phyloP scores from a whole-genome alignment of 805 yeast species.

The Kazachstania kunashirensis region DNA sequence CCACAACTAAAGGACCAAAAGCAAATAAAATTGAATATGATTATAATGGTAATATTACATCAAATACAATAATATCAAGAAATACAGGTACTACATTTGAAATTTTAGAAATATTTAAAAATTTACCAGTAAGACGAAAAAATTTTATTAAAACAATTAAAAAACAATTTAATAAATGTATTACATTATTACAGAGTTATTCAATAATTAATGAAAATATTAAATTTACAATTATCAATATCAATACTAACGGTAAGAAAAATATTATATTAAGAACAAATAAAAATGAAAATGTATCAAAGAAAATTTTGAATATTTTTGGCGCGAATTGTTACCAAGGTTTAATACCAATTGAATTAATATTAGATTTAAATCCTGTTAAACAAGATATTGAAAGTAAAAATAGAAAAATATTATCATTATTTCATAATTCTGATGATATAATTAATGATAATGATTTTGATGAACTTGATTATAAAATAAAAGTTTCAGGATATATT shows the following conservation, averaged over 20 bases:
- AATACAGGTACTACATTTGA: constrained; percentile 60
- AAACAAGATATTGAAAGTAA: constrained; percentile 15
- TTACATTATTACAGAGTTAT: constrained; percentile 56
- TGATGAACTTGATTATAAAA: constrained; percentile 21
- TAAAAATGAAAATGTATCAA: constrained; percentile 39
- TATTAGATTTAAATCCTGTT: constrained; percentile 30
- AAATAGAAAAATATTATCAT: not conserved
- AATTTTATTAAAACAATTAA: constrained; percentile 59
- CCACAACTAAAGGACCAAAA: constrained; percentile 47
- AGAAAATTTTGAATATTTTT: constrained; percentile 56
- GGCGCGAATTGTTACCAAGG: constrained; percentile 60
- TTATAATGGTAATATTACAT: constrained; percentile 41
- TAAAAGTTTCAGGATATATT: constrained; percentile 48
- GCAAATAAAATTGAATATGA: constrained; percentile 51
- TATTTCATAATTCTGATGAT: constrained; percentile 6
- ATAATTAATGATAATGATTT: constrained; percentile 4
- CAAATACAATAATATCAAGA: constrained; percentile 39
- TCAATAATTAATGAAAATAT: constrained; percentile 50
- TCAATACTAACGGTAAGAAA: constrained; percentile 38
- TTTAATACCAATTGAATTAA: constrained; percentile 40
- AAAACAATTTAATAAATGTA: constrained; percentile 63
- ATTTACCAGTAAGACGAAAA: constrained; percentile 72
- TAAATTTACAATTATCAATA: constrained; percentile 52
- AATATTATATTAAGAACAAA: constrained; percentile 49
- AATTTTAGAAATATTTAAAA: constrained; percentile 51